Conservation (phyloP, 768 basidiomycete genomes). For the Xerocomus potaroensis region DNA sequence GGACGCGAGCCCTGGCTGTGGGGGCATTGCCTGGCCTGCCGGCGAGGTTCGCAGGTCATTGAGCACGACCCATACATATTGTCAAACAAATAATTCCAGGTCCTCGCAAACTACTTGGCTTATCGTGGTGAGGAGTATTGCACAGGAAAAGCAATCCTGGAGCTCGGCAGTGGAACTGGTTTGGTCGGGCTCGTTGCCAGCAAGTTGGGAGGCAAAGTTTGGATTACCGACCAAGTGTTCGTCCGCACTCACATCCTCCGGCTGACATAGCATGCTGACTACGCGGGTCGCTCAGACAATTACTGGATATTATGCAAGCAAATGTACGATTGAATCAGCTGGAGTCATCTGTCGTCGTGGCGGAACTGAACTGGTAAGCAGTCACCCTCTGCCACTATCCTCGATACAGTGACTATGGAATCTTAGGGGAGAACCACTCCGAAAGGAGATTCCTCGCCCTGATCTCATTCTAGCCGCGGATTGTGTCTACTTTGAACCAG, state of each 20-base stretch:
- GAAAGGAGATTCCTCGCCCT: slow-evolving; percentile 42
- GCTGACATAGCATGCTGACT: slow-evolving; percentile 7
- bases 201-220: slow-evolving; percentile 60
- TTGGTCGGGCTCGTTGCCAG: slow-evolving; percentile 86
- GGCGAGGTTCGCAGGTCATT: slow-evolving; percentile 59
- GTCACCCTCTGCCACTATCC: slow-evolving; percentile 3
- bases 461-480: slow-evolving; percentile 86
- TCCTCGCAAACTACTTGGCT: slow-evolving; percentile 72
- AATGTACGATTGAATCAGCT: slow-evolving; percentile 71
- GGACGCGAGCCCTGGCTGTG: slow-evolving; percentile 85
- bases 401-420: slow-evolving; percentile 6
- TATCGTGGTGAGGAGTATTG: slow-evolving; percentile 49
- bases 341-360: slow-evolving; percentile 45
- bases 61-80: not conserved
- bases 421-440: slow-evolving; percentile 61
- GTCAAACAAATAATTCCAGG: slow-evolving; percentile 39
- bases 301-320: slow-evolving; percentile 72
- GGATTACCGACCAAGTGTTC: slow-evolving; percentile 89
- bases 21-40: slow-evolving; percentile 90
- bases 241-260: slow-evolving; percentile 31
- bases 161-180: slow-evolving; percentile 90
- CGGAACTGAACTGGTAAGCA: slow-evolving; percentile 79
- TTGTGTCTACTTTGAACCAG: slow-evolving; percentile 94
- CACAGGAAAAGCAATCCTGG: slow-evolving; percentile 56
- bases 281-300: slow-evolving; percentile 44